Evolutionary conservation across 2,329 filamentous ascomycete species (phyloP), one percentile per base, ranked within the genome.

Genomic region (Penicillium sp.): DNA sequence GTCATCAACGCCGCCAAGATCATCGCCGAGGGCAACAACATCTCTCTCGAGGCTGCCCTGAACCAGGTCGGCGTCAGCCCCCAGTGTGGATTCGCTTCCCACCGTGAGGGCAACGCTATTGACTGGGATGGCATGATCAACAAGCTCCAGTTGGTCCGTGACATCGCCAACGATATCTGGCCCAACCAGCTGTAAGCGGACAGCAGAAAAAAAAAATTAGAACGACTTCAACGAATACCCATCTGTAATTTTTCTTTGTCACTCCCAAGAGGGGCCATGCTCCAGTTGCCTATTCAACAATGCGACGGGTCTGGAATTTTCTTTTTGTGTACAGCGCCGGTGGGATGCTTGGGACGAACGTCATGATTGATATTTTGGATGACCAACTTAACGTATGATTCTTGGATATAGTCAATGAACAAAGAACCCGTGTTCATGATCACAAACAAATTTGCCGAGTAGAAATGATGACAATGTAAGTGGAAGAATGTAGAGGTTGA

Each of bases 91-190:
- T 90, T 90, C 72, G 90, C 88, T 35, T 90, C 86, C 35, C 89
- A 93, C 70, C 85, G 88, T 64, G 86, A 83, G 66, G 90, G 89
- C 0, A 91, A 93, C 69, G 82, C 85, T 14, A 79, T 93, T 53
- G 83, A 81, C 22, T 79, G 85, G 60, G 84, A 90, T 46, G 88
- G 90, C 60, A 88, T 92, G 86, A 84, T 84, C 76, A 85, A 83
- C 73, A 93, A 92, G 79, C 75, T 93, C 67, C 79, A 83, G 63
- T 76, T 93, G 52, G 87, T 92, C 19, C 83, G 89, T 61, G 79
- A 85, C 65, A 85, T 93, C 66, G 89, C 90, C 3, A 84, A 91
- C 68, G 84, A 88, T 67, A 83, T 92, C 56, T 93, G 89, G 90
- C 80, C 81, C 4, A 79, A 79, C 21, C 75, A 84, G 75, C 70